These are phyloP conservation scores for Curvularia verruculosa DNA, from an alignment of 2,329 filamentous ascomycete genomes.

Conservation along the genomic window DNA sequence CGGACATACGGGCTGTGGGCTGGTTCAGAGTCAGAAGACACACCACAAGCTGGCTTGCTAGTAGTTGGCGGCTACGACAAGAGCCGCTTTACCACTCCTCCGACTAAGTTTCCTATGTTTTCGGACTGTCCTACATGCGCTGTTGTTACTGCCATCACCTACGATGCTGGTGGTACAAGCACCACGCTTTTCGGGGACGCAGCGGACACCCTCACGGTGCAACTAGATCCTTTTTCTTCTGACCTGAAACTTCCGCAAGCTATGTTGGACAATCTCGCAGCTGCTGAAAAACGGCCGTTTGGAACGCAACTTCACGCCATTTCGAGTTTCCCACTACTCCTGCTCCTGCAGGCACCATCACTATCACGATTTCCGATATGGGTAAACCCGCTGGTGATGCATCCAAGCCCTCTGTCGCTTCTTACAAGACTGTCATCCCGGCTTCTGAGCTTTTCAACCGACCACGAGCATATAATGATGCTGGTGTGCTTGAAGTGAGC, in stretches of 20 bases:
- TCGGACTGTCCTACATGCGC: slow-evolving; percentile 28
- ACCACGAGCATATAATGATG: slow-evolving; percentile 22
- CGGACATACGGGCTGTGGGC: slow-evolving; percentile 26
- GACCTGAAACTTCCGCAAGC: slow-evolving; percentile 17
- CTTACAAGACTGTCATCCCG: slow-evolving; percentile 25
- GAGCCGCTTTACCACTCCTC: slow-evolving; percentile 19
- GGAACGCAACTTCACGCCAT: slow-evolving; percentile 23
- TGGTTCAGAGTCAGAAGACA: slow-evolving; percentile 24
- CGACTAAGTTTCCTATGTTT: slow-evolving; percentile 27
- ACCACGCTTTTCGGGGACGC: slow-evolving; percentile 19
- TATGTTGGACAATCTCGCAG: slow-evolving; percentile 22
- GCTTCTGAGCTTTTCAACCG: slow-evolving; percentile 22
- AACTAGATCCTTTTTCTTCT: slow-evolving; percentile 24
- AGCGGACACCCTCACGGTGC: slow-evolving; percentile 20
- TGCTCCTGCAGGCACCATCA: slow-evolving; percentile 22
- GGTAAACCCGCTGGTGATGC: slow-evolving; percentile 19
- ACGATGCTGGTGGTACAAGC: slow-evolving; percentile 21
- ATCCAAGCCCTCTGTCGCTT: slow-evolving; percentile 23
- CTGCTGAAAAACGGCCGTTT: slow-evolving; percentile 21
- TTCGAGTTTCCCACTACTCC: slow-evolving; percentile 23
- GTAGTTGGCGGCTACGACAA: slow-evolving; percentile 25
- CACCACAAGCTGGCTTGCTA: slow-evolving; percentile 25
- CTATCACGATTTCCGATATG: slow-evolving; percentile 24
- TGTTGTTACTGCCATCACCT: slow-evolving; percentile 26
- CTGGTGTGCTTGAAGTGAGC: slow-evolving; percentile 20